Evolutionary conservation across 2,329 filamentous ascomycete species (phyloP).

Genomic region (Triangularia verruculosa): DNA sequence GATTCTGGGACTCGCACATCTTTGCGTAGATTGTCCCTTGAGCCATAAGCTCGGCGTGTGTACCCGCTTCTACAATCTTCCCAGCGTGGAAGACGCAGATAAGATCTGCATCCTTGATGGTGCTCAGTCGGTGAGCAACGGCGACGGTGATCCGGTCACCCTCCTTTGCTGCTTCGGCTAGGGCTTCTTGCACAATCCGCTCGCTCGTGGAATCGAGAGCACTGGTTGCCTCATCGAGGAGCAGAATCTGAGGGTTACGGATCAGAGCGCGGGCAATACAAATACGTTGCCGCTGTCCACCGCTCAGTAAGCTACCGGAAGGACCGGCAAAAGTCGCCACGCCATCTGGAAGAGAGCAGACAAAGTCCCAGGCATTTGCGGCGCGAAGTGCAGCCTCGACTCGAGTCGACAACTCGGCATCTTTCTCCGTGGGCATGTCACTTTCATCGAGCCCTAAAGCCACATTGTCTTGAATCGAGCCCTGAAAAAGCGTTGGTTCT

Average conservation of each 20-base stretch:
- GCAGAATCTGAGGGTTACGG: slow-evolving; percentile 61
- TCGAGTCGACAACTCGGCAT: slow-evolving; percentile 14
- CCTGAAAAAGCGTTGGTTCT: slow-evolving; percentile 32
- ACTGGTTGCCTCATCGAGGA: slow-evolving; percentile 70
- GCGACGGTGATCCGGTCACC: slow-evolving; percentile 79
- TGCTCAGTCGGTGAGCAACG: slow-evolving; percentile 86
- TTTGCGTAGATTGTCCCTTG: slow-evolving; percentile 47
- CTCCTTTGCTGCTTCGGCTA: slow-evolving; percentile 57
- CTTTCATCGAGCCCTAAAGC: slow-evolving; percentile 40
- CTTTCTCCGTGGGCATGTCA: neutral
- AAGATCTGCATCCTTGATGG: slow-evolving; percentile 88
- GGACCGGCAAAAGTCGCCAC: slow-evolving; percentile 64
- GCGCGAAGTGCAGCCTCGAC: slow-evolving; percentile 50
- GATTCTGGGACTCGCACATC: slow-evolving; percentile 47
- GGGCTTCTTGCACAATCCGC: slow-evolving; percentile 60
- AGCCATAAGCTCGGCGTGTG: slow-evolving; percentile 67
- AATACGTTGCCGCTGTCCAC: slow-evolving; percentile 69
- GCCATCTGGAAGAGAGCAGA: slow-evolving; percentile 54
- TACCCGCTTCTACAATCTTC: slow-evolving; percentile 82
- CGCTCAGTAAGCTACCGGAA: slow-evolving; percentile 65
- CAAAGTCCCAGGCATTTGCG: slow-evolving; percentile 56
- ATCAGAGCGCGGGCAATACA: slow-evolving; percentile 71
- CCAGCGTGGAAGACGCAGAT: slow-evolving; percentile 90
- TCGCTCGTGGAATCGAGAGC: slow-evolving; percentile 65
- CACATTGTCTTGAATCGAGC: slow-evolving; percentile 56